Conservation (phyloP, 2,329 filamentous ascomycete species). For the Chaetomium sp. region DNA sequence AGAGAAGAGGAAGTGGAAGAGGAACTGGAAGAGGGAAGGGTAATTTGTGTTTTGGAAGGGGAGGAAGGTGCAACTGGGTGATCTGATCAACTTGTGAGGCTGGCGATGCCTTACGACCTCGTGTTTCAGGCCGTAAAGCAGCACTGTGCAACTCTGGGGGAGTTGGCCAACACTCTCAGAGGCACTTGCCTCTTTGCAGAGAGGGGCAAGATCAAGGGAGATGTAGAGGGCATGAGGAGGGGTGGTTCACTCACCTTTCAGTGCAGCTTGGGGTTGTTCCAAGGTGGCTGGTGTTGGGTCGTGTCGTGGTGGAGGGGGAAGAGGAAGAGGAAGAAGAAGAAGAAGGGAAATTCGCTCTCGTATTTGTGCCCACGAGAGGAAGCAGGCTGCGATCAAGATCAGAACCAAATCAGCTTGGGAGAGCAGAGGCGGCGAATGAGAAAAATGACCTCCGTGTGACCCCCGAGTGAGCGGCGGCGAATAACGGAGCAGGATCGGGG, state of each 20-base stretch:
- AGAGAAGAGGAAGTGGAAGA: background rate
- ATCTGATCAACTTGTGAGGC: background rate
- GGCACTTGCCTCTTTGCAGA: conserved; percentile 3
- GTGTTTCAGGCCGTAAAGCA: conserved; percentile 18
- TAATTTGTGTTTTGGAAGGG: conserved; percentile 7
- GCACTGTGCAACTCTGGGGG: background rate
- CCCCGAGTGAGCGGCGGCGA: background rate
- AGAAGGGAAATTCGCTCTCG: background rate
- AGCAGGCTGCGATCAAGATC: background rate
- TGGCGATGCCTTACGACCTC: conserved; percentile 16
- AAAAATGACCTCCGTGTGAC: background rate
- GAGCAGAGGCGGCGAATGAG: background rate
- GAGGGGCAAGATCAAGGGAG: background rate
- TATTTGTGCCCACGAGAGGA: conserved; percentile 4
- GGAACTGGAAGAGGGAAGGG: background rate
- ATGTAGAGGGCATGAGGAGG: background rate
- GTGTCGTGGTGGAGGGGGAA: conserved; percentile 8
- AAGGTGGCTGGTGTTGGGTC: background rate
- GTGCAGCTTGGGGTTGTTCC: background rate
- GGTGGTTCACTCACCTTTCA: conserved; percentile 10
- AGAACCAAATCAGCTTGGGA: background rate
- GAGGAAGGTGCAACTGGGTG: conserved; percentile 19
- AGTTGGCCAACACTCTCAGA: background rate
- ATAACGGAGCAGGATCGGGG: conserved; percentile 1
- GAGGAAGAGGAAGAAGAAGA: background rate